A percentile compares a stretch with the other conserved stretches of the same genome.
Conservation (phyloP, 345 rosid genomes). For the Ricinus communis region DNA sequence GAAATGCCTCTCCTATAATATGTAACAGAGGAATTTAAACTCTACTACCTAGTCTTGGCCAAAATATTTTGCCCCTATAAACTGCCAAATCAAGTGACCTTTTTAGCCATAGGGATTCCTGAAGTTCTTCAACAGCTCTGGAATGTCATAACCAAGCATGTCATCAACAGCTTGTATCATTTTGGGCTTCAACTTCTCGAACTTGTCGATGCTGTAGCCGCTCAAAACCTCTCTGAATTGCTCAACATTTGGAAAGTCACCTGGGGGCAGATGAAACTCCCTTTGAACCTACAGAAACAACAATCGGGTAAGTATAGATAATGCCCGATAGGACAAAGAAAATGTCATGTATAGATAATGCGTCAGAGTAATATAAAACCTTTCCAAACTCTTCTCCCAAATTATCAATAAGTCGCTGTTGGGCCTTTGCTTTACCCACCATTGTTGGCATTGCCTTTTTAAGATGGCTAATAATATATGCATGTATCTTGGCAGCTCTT, state of each 20-base stretch:
- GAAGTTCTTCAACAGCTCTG: conserved; percentile 76
- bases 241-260: conserved; percentile 86
- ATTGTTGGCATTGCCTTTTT: conserved; percentile 91
- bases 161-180: conserved; percentile 87
- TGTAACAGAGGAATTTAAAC: too few relatives aligned
- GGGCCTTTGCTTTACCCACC: conserved; percentile 92
- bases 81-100: neutral
- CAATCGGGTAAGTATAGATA: neutral
- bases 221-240: conserved; percentile 69
- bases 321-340: neutral
- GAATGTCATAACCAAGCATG: conserved; percentile 92
- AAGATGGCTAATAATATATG: conserved; percentile 82
- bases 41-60: neutral
- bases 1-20: neutral
- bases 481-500: conserved; percentile 93
- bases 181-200: conserved; percentile 88
- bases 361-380: conserved; percentile 33
- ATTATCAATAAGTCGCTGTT: conserved; percentile 74
- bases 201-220: conserved; percentile 79
- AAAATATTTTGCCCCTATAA: neutral
- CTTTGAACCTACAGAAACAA: conserved; percentile 63
- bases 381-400: conserved; percentile 74
- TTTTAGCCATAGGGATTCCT: conserved; percentile 72
- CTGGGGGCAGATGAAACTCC: conserved; percentile 79
- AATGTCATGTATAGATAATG: neutral